Percentiles rank a stretch among this genome's conserved stretches.
Conservation (phyloP, 768 basidiomycete genomes). For the Hortiboletus campestris region DNA sequence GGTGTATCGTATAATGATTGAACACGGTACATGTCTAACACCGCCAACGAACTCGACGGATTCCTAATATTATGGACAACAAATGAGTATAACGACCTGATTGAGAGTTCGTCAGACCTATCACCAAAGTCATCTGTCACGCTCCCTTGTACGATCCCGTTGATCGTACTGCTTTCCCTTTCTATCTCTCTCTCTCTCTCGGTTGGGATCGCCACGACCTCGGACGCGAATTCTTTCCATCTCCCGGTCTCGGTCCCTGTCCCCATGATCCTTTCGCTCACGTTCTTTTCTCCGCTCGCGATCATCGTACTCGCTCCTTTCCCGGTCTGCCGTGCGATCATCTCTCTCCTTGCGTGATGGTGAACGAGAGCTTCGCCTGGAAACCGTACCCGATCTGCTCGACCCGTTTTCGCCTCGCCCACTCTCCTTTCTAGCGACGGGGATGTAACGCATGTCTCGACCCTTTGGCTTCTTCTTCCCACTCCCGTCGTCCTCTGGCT, state of each 20-base stretch:
- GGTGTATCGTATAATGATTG: neutral
- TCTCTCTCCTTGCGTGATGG: slow-evolving; percentile 32
- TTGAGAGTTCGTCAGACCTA: neutral
- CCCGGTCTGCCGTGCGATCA: slow-evolving; percentile 5
- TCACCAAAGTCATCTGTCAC: slow-evolving; percentile 3
- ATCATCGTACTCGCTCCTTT: slow-evolving; percentile 8
- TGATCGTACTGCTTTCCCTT: slow-evolving; percentile 1
- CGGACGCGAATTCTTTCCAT: slow-evolving; percentile 30
- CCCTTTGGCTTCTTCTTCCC: slow-evolving; percentile 45
- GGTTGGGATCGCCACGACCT: slow-evolving; percentile 30
- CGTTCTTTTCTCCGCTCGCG: slow-evolving; percentile 16
- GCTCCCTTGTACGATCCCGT: slow-evolving; percentile 20
- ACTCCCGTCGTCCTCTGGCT: slow-evolving; percentile 68
- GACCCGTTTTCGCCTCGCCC: slow-evolving; percentile 30
- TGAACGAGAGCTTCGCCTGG: slow-evolving; percentile 52
- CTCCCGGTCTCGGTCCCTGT: slow-evolving; percentile 25
- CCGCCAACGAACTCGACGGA: neutral
- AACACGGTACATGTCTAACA: neutral
- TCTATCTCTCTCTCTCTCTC: slow-evolving; percentile 21
- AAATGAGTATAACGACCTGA: neutral
- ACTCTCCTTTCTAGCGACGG: slow-evolving; percentile 71
- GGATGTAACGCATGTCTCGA: slow-evolving; percentile 78
- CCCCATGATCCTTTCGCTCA: slow-evolving; percentile 17
- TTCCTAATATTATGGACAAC: neutral
- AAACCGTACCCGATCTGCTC: slow-evolving; percentile 39